Evolutionary conservation across 2,329 filamentous ascomycete species (phyloP), one percentile per base, ranked within the genome.

Genomic region (Sarocladium oryzae): DNA sequence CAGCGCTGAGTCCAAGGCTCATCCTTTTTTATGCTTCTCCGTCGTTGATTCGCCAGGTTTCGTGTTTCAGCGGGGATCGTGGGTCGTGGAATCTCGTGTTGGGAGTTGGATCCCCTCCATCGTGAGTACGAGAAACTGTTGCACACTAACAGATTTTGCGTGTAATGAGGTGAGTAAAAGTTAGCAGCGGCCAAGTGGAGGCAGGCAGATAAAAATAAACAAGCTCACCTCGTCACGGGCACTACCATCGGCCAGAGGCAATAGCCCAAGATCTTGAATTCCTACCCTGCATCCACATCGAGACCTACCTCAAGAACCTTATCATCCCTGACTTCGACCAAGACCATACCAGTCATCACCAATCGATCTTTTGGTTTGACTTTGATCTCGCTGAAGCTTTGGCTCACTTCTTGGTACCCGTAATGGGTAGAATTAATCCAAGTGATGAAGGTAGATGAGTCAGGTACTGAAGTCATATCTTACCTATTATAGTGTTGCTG

Each of bases 61-160:
- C 43, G 43, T 23, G 40, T 43, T 20, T n/a, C 32, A 23, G 43
- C n/a, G 40, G 40, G 40, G 40, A 10, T 16, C 23, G 40, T 48
- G 43, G 43, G 28, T 20, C 43, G 16, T 20, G 43, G 43, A 48
- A 48, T 48, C 43, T 48, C 43, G 43, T 48, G 43, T 48, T 48
- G 43, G 28, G n/a, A 43, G 21, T 21, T 11, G 23, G 40, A 4
- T 43, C 20, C 40, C 28, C 28, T 30, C 28, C 28, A 30, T 7
- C 28, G 21, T 26, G 20, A 23, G 40, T 43, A 43, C 40, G 40
- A 43, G 40, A 43, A 30, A 30, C 13, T 26, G 21, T 18, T 40
- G 28, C 37, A 8, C 37, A 23, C 37, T 43, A 43, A 28, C 40
- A 43, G 3, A 4, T 26, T 15, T 11, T 15, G 5, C 23, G 40